Evolutionary conservation across 306 rosid species (phyloP).

Genomic region (Hippophae rhamnoides): DNA sequence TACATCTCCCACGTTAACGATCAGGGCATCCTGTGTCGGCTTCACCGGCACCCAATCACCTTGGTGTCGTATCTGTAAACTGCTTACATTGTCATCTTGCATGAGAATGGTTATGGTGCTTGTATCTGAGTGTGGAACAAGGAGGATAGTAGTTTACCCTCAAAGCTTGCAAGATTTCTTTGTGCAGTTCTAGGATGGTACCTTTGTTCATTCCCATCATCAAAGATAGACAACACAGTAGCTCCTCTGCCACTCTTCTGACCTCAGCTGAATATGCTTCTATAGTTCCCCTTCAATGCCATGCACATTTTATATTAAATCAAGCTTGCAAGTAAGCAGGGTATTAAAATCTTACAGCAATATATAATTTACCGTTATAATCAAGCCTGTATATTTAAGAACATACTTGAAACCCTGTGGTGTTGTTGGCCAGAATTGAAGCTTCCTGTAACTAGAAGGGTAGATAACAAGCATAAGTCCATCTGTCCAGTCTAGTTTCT

Average conservation of each 20-base stretch:
- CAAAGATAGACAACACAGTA: constrained; percentile 21
- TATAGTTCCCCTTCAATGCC: constrained; percentile 21
- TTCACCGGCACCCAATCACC: constrained; percentile 33
- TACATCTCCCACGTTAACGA: constrained; percentile 38
- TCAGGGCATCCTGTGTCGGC: constrained; percentile 22
- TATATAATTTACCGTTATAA: not conserved
- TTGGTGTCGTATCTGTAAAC: constrained; percentile 31
- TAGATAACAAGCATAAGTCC: constrained; percentile 11
- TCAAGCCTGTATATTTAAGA: not conserved
- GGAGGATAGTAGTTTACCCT: constrained; percentile 35
- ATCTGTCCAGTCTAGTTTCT: constrained; percentile 32
- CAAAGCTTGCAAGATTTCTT: constrained; percentile 15
- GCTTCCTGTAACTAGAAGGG: constrained; percentile 18
- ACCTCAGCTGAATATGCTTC: constrained; percentile 32
- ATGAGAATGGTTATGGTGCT: constrained; percentile 34
- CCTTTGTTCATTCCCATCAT: constrained; percentile 29
- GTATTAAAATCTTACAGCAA: not conserved
- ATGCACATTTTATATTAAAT: not conserved
- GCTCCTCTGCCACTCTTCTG: constrained; percentile 22
- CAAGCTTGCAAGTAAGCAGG: not conserved
- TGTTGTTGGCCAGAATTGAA: constrained; percentile 26
- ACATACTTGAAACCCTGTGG: constrained; percentile 26
- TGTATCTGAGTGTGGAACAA: constrained; percentile 39
- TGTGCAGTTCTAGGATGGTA: constrained; percentile 26
- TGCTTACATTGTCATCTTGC: constrained; percentile 29